Percentiles rank a stretch among this genome's conserved stretches.
These are phyloP conservation scores for Brassica rapa DNA, from an alignment of 345 rosid genomes.

Conservation along the genomic window DNA sequence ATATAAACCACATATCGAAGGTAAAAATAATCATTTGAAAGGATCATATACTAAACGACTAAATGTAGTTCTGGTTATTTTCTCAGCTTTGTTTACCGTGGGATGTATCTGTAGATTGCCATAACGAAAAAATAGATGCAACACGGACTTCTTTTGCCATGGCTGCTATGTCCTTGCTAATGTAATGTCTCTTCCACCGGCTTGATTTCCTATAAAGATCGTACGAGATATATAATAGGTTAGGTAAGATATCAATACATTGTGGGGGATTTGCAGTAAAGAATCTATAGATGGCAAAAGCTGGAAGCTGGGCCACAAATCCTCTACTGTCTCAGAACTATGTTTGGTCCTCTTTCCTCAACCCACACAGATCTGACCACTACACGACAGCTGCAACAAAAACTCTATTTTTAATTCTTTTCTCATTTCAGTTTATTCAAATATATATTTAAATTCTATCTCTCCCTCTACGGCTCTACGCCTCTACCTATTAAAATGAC, in stretches of 20 bases:
- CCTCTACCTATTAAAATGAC: background rate
- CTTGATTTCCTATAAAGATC: background rate
- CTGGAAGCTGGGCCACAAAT: slow-evolving; percentile 36
- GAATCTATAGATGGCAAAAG: slow-evolving; percentile 5
- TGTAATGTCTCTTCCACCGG: background rate
- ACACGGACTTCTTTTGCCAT: background rate
- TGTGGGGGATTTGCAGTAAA: slow-evolving; percentile 1
- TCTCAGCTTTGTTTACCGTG: background rate
- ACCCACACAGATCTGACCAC: slow-evolving; percentile 31
- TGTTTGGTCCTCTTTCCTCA: slow-evolving; percentile 30
- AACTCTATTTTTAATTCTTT: background rate
- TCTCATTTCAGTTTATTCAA: background rate
- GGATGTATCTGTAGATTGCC: background rate
- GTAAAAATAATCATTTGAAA: background rate
- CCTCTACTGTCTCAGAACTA: slow-evolving; percentile 15
- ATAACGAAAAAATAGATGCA: background rate
- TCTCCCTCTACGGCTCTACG: background rate
- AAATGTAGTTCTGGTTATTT: background rate
- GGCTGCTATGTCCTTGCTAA: background rate
- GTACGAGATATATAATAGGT: background rate
- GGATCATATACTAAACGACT: background rate
- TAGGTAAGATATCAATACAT: slow-evolving; percentile 5
- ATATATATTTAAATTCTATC: background rate
- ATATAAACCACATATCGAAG: background rate
- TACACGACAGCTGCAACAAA: slow-evolving; percentile 30